Base-by-base conservation (phyloP, 768 basidiomycete species). In the Saitozyma podzolica region DNA sequence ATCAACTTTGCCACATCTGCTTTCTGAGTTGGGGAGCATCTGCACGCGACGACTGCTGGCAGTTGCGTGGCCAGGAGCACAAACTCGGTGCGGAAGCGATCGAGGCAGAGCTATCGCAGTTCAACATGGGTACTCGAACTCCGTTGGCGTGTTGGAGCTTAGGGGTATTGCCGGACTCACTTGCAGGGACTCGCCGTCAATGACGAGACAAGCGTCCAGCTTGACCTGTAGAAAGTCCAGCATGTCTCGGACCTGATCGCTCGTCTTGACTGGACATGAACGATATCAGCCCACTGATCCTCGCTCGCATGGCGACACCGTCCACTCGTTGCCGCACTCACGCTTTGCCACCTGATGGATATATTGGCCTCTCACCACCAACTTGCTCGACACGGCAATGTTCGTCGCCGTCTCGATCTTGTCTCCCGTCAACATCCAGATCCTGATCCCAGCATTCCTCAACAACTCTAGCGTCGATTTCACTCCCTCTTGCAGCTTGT, bases 391-490 rank as follows among this genome's bases (percentile, higher is more conserved):
- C 66, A 98, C 92, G 6, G 95, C 94, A 74, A 99, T 99, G 80
- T 93, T 95, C 43, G 94, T 88, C 6, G 96, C 96, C 3, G 96
- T 99, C 83, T 99, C 96, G 54, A 98, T 92, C 82, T 98, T 99
- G 80, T 99, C 96, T 1, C 96, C 95, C 0, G 96, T 99, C 71
- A 98, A 83, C 96, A 98, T 98, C 96, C 96, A 99, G 62, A 99
- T 98, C 84, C 91, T 96, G 80, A 99, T 87, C 5, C 95, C 95
- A 0, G 95, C 96, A 77, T 98, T 98, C 68, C 94, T 83, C 66
- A 99, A 79, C 56, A 98, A 75, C 80, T 98, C 96, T 61, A 99
- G 81, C 2, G 96, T 96, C 50, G 88, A 86, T 78, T 90, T 93
- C 71, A 99, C 95, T 20, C 95, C 94, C 63, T 98, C 96, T 74